Percentiles rank a stretch among this genome's conserved stretches.
These are phyloP conservation scores for Aspergillus sclerotialis DNA, from an alignment of 2,329 filamentous ascomycete species.

Conservation along the genomic window DNA sequence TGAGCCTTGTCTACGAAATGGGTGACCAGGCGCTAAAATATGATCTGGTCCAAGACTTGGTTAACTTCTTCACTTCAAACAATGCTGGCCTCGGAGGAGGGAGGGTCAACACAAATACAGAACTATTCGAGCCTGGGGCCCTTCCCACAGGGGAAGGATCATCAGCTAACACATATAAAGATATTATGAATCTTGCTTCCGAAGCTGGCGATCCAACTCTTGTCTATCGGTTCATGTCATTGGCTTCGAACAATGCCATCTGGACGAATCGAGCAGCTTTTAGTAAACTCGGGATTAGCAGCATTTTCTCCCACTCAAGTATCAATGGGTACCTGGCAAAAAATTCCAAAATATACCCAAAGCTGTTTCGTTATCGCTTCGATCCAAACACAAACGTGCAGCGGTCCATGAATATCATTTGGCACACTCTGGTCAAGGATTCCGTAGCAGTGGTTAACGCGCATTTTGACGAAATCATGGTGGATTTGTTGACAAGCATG, in stretches of 20 bases:
- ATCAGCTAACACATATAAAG: constrained; percentile 91
- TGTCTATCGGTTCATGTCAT: constrained; percentile 98
- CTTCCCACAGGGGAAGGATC: constrained; percentile 83
- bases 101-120: constrained; percentile 82
- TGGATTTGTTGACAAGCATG: constrained; percentile 78
- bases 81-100: constrained; percentile 55
- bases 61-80: constrained; percentile 74
- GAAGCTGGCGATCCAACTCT: constrained; percentile 93
- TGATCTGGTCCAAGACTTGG: constrained; percentile 77
- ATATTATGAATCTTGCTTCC: constrained; percentile 90
- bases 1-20: constrained; percentile 90
- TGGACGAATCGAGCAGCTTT: constrained; percentile 98
- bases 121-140: constrained; percentile 86
- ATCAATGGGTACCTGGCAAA: constrained; percentile 60
- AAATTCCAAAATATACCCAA: constrained; percentile 91
- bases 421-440: constrained; percentile 92
- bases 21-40: constrained; percentile 75
- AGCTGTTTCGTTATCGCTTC: constrained; percentile 88
- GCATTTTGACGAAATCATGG: constrained; percentile 83
- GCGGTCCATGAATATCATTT: constrained; percentile 94
- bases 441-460: constrained; percentile 66
- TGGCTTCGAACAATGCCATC: constrained; percentile 90
- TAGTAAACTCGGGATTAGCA: constrained; percentile 86
- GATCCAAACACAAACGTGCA: constrained; percentile 92
- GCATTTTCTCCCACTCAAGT: constrained; percentile 78